These are phyloP conservation scores for Corylus heterophylla DNA, from an alignment of 306 rosid genomes.

Conservation along the genomic window DNA sequence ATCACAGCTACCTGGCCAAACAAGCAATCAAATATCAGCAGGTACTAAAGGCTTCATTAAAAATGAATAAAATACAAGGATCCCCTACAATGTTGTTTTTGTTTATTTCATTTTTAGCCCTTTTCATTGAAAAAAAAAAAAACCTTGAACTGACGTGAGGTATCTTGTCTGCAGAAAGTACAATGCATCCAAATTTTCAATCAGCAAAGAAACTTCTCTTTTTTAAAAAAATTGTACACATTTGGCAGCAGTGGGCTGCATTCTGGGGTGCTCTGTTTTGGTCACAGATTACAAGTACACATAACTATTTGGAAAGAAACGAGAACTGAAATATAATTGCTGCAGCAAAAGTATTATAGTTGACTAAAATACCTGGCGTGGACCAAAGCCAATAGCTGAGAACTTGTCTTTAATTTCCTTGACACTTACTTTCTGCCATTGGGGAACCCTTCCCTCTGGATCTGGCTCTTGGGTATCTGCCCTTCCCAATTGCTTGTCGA, in stretches of 20 bases:
- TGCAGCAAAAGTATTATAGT: constrained; percentile 14
- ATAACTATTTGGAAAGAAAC: not conserved
- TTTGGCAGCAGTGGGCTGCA: not conserved
- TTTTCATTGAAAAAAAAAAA: not conserved
- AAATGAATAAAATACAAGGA: not conserved
- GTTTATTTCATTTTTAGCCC: not conserved
- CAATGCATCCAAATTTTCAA: not conserved
- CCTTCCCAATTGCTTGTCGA: constrained; percentile 82
- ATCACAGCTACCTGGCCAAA: constrained; percentile 76
- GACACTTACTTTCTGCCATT: constrained; percentile 82
- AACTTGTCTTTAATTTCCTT: constrained; percentile 91
- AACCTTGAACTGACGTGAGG: not conserved
- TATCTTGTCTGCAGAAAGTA: not conserved
- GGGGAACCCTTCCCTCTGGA: constrained; percentile 92
- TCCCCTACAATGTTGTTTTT: not conserved
- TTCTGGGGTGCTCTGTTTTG: not conserved
- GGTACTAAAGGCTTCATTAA: constrained; percentile 2
- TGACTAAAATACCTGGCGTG: constrained; percentile 71
- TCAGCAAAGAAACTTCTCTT: not conserved
- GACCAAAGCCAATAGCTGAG: constrained; percentile 84
- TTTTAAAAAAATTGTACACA: not conserved
- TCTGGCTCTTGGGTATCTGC: constrained; percentile 84
- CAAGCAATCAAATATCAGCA: constrained; percentile 3
- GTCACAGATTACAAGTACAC: not conserved
- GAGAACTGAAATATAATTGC: constrained; percentile 8